Evolutionary conservation across 768 basidiomycete genomes (phyloP).

Genomic region (Pulveroboletus sp.): DNA sequence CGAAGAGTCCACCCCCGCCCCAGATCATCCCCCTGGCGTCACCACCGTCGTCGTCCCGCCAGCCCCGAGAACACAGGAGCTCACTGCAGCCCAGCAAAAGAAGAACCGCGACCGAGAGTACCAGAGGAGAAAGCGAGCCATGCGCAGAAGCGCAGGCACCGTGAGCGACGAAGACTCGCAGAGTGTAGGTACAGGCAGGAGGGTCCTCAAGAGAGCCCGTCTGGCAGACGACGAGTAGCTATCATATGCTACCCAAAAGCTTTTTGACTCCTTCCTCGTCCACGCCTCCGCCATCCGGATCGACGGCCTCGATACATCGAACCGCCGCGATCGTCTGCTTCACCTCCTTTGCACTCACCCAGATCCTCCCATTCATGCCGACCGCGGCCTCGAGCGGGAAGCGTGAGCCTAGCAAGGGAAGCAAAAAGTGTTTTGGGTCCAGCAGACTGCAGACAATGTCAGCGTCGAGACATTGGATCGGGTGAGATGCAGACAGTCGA

Average conservation of each 20-base stretch:
- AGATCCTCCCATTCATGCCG: constrained; percentile 89
- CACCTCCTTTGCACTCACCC: constrained; percentile 74
- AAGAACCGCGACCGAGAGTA: constrained; percentile 78
- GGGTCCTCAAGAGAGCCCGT: constrained; percentile 67
- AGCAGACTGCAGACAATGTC: constrained; percentile 52
- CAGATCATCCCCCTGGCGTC: constrained; percentile 65
- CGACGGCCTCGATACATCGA: constrained; percentile 78
- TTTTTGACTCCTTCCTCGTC: constrained; percentile 49
- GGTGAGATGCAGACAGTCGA: constrained; percentile 58
- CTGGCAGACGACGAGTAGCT: constrained; percentile 65
- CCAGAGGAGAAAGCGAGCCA: constrained; percentile 71
- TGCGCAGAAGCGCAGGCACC: constrained; percentile 60
- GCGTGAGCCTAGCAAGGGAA: constrained; percentile 72
- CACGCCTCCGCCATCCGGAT: constrained; percentile 68
- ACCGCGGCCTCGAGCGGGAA: constrained; percentile 88
- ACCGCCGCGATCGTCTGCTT: constrained; percentile 71
- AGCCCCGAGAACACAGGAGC: constrained; percentile 62
- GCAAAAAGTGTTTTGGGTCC: constrained; percentile 75
- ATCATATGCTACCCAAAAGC: constrained; percentile 51
- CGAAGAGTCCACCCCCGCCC: constrained; percentile 56
- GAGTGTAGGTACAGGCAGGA: constrained; percentile 43
- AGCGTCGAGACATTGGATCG: constrained; percentile 2
- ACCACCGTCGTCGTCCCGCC: constrained; percentile 78
- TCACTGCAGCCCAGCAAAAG: constrained; percentile 70
- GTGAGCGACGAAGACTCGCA: constrained; percentile 68